phyloP scores from a whole-genome alignment of 2,329 filamentous ascomycete genomes.

The Hawksworthiomyces lignivorus region DNA sequence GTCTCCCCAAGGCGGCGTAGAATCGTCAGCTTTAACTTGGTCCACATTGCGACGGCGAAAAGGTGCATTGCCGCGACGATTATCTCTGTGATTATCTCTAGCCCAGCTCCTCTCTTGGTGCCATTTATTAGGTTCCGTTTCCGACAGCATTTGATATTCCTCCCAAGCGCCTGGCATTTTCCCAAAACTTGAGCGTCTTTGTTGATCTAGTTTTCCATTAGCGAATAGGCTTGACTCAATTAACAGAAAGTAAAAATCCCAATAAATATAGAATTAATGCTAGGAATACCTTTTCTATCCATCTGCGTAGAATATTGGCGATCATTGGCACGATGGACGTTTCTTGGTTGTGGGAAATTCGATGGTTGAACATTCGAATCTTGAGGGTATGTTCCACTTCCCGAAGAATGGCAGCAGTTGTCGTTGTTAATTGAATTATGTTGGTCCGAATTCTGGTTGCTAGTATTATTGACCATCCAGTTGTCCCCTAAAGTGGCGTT shows the following conservation, averaged over 20 bases:
- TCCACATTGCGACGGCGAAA: no score
- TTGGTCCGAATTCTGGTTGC: neutral
- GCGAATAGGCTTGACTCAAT: no score
- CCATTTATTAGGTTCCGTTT: neutral
- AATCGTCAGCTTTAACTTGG: neutral
- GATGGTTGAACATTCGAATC: no score
- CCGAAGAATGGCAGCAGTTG: neutral
- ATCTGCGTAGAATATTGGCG: no score
- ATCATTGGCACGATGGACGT: neutral
- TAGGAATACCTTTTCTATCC: no score
- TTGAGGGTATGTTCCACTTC: neutral
- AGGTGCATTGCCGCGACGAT: neutral
- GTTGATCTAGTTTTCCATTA: neutral
- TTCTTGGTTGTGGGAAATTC: no score
- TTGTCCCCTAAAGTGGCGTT: slow-evolving; percentile 8
- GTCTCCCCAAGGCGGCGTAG: slow-evolving; percentile 10
- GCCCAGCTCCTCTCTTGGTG: neutral
- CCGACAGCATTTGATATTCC: neutral
- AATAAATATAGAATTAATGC: no score
- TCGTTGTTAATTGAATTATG: neutral
- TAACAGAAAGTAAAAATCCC: no score
- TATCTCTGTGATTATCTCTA: neutral
- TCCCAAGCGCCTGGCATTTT: slow-evolving; percentile 10
- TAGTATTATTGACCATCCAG: neutral
- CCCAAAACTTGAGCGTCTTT: neutral